Base-by-base conservation (phyloP, 805 yeast species). In the Pichia rugopelliculosa region DNA sequence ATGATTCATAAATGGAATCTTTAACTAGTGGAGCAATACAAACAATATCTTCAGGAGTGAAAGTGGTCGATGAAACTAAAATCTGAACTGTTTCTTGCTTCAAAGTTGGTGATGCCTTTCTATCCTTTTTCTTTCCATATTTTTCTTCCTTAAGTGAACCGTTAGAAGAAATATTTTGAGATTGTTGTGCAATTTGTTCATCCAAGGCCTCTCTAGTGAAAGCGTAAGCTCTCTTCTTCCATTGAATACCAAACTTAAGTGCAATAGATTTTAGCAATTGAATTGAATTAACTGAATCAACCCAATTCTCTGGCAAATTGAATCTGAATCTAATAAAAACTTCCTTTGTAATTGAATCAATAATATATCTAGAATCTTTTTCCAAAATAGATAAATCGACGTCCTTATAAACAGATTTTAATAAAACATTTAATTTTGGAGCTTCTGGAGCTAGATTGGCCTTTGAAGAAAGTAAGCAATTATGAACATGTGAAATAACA, bases 181-280 rank as follows among this genome's bases (percentile, higher is more conserved):
- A 21, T 39, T 39, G 34, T n/a, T 30, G 7, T 23, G 56, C 47
- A n/a, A 59, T 42, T 49, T 60, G 62, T 15, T 55, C 51, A 26
- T 65, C 69, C 39, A 71, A 63, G 18, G 58, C 64, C 40, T 71
- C 79, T 40, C 61, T 60, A 30, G 77, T 71, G 62, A 79, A 77
- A 12, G 62, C 67, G 59, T 77, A 81, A 11, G 67, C 60, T 52
- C 67, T 74, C 11, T 76, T 71, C 51, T 71, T 67, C 86, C 96
- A 83, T 70, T 93, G 99, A 45, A 91, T 78, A 67, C 98, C 98
- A 56, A 82, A 78, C 66, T 86, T 84, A 46, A 71, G 58, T 11
- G 96, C 80, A 53, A 89, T 72, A 55, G 82, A 85, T 67, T 90
- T 80, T 57, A 87, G 70, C 33, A 65, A 53, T 44, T 76, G 79